phyloP scores from a whole-genome alignment of 441 rosid species.

The Euphorbia celastroides region DNA sequence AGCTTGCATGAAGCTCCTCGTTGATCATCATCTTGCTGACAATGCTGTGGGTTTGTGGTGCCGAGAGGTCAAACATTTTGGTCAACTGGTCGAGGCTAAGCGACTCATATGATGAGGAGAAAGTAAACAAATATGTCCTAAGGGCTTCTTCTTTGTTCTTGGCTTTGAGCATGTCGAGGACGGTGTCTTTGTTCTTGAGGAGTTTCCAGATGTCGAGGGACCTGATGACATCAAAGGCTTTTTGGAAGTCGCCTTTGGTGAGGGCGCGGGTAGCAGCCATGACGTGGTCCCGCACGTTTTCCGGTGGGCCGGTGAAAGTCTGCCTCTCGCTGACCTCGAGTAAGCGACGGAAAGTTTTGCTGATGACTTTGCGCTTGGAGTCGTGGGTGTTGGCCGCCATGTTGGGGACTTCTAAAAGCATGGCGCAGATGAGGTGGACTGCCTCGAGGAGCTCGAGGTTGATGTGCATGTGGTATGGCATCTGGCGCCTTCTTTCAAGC shows the following conservation, averaged over 20 bases:
- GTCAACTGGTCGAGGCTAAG: conserved; percentile 53
- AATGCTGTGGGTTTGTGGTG: conserved; percentile 42
- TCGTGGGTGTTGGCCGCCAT: conserved; percentile 65
- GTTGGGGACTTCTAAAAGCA: conserved; percentile 81
- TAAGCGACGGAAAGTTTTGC: conserved; percentile 63
- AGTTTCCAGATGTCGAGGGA: conserved; percentile 74
- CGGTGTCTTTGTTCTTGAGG: conserved; percentile 36
- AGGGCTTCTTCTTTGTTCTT: conserved; percentile 71
- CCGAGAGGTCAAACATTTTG: conserved; percentile 57
- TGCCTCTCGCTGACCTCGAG: conserved; percentile 65
- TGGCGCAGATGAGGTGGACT: conserved; percentile 66
- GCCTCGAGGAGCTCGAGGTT: conserved; percentile 83
- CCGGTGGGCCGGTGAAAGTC: conserved; percentile 71
- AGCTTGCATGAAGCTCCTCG: conserved; percentile 69
- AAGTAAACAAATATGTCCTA: conserved; percentile 59
- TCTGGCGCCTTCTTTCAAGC: conserved; percentile 66
- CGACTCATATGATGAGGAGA: conserved; percentile 47
- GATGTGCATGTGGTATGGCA: conserved; percentile 90
- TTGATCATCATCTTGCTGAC: conserved; percentile 74
- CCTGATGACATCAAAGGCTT: conserved; percentile 44
- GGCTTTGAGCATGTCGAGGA: conserved; percentile 55
- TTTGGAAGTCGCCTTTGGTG: conserved; percentile 53
- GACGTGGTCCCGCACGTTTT: conserved; percentile 70
- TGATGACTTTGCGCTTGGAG: conserved; percentile 51
- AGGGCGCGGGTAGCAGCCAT: conserved; percentile 76